phyloP scores from a whole-genome alignment of 805 yeast genomes.

The Hanseniaspora pseudoguilliermondii region DNA sequence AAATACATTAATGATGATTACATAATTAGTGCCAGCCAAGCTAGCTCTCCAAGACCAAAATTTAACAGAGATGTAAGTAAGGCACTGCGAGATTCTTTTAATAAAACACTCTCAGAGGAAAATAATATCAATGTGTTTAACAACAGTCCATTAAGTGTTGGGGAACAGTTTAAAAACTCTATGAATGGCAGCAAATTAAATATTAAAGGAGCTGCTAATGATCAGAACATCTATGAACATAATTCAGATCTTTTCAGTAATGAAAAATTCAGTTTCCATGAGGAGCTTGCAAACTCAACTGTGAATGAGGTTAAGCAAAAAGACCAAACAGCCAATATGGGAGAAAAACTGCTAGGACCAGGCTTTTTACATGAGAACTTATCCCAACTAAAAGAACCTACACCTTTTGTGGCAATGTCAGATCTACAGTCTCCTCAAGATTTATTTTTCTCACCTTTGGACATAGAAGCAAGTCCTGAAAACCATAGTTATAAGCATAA shows the following conservation, averaged over 20 bases:
- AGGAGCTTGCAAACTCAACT: not conserved
- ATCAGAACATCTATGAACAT: not conserved
- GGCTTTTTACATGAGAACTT: not conserved
- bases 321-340: not conserved
- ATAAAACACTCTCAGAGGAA: not conserved
- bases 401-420: not conserved
- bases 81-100: conserved; percentile 3
- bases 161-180: not conserved
- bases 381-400: not conserved
- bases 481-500: not conserved
- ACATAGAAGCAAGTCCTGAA: not conserved
- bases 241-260: not conserved
- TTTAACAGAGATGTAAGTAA: not conserved
- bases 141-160: not conserved
- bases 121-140: conserved; percentile 3
- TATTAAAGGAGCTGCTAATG: not conserved
- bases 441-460: not conserved
- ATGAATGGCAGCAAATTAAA: not conserved
- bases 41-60: not conserved
- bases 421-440: not conserved
- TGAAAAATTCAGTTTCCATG: not conserved
- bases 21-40: not conserved
- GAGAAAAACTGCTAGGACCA: not conserved
- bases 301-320: not conserved
- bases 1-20: conserved; percentile 11